Percentiles rank a stretch among this genome's conserved stretches.
Conservation (phyloP, 202 grass and related monocot genomes). For the Tripidium arundinaceum region DNA sequence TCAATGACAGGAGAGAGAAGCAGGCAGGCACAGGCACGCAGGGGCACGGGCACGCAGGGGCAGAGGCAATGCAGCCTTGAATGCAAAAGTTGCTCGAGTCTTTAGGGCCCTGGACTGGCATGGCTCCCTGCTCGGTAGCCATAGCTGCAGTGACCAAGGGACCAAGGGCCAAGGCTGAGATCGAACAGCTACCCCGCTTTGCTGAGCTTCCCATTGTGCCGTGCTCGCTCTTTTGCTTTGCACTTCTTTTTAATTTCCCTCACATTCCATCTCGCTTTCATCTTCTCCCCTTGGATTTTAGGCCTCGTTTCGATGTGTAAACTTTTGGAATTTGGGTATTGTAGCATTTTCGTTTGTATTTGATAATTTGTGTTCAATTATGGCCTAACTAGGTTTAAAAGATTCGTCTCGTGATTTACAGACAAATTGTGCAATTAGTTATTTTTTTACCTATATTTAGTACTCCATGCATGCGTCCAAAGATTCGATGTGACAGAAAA, state of each 20-base stretch:
- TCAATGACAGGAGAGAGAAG: conserved; percentile 22
- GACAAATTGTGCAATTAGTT: too few relatives aligned
- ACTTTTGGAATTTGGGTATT: too few relatives aligned
- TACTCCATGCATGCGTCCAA: too few relatives aligned
- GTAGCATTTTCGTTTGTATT: too few relatives aligned
- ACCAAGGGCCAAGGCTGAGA: conserved; percentile 5
- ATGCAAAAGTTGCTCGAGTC: conserved; percentile 56
- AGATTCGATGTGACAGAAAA: too few relatives aligned
- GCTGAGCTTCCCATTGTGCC: neutral
- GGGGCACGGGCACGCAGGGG: neutral
- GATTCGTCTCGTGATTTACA: too few relatives aligned
- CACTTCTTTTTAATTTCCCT: neutral
- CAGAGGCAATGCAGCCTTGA: conserved; percentile 38
- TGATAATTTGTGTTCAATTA: too few relatives aligned
- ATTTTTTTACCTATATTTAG: too few relatives aligned
- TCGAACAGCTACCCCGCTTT: conserved; percentile 21
- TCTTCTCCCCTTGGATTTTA: conserved; percentile 27
- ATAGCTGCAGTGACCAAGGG: neutral
- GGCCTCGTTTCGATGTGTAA: too few relatives aligned
- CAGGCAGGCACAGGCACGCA: neutral
- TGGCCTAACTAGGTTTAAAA: too few relatives aligned
- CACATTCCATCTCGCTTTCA: neutral
- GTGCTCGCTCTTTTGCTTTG: conserved; percentile 19
- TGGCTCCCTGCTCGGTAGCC: neutral
- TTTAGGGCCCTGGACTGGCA: conserved; percentile 10